Percentiles rank a stretch among this genome's conserved stretches.
These are phyloP conservation scores for Boletus sp. DNA, from an alignment of 768 basidiomycete species.

Conservation along the genomic window DNA sequence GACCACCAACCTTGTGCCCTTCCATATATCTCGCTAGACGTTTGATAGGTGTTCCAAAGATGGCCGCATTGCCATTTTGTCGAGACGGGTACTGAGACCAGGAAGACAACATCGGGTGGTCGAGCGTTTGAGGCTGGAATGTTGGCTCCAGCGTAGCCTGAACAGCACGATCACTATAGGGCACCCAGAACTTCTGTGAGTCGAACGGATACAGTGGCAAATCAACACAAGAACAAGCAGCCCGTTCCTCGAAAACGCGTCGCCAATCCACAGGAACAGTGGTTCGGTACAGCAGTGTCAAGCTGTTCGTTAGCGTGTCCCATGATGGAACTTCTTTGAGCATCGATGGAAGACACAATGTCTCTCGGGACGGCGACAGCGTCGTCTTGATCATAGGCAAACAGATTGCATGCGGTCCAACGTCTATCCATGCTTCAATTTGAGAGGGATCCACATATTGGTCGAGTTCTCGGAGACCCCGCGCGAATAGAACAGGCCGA, in stretches of 20 bases:
- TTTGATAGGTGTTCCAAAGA: slow-evolving; percentile 54
- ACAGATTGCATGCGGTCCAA: slow-evolving; percentile 59
- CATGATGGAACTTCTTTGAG: slow-evolving; percentile 43
- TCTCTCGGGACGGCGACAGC: slow-evolving; percentile 28
- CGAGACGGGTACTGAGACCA: slow-evolving; percentile 44
- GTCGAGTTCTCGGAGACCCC: slow-evolving; percentile 44
- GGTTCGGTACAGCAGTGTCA: slow-evolving; percentile 49
- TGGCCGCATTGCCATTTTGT: slow-evolving; percentile 34
- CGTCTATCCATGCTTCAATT: slow-evolving; percentile 57
- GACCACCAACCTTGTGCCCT: slow-evolving; percentile 56
- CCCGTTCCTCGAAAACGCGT: slow-evolving; percentile 47
- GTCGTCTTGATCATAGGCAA: slow-evolving; percentile 51
- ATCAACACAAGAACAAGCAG: no score
- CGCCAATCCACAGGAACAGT: no score
- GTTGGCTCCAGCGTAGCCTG: neutral
- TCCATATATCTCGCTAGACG: slow-evolving; percentile 43
- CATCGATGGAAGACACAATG: slow-evolving; percentile 48
- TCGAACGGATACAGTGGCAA: slow-evolving; percentile 66
- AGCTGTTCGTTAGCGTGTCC: slow-evolving; percentile 41
- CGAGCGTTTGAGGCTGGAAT: slow-evolving; percentile 8
- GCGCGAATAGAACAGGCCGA: no score
- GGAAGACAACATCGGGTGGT: slow-evolving; percentile 37
- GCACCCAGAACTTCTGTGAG: slow-evolving; percentile 54
- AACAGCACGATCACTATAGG: slow-evolving; percentile 34
- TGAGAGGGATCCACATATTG: slow-evolving; percentile 23